Evolutionary conservation across 768 basidiomycete genomes (phyloP).

Genomic region (Trametes villosa): DNA sequence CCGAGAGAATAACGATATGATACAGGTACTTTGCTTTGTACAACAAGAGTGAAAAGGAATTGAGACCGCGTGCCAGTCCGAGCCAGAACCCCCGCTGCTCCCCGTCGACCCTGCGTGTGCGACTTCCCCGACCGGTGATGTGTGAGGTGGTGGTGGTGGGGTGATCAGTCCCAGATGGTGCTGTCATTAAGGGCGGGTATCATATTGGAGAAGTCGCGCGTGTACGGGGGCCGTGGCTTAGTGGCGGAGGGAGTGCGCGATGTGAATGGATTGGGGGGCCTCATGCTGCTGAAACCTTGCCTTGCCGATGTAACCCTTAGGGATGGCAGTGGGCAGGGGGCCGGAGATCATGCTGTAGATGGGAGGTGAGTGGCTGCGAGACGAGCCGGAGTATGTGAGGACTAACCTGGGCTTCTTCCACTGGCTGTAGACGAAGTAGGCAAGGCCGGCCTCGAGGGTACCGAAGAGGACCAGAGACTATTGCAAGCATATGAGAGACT

Average conservation of each 20-base stretch:
- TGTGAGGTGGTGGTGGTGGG: neutral
- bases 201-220: slow-evolving; percentile 16
- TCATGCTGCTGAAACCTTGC: slow-evolving; percentile 22
- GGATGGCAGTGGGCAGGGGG: slow-evolving; percentile 26
- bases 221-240: neutral
- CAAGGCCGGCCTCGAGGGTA: slow-evolving; percentile 28
- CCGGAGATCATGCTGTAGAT: slow-evolving; percentile 13
- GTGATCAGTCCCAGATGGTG: slow-evolving; percentile 22
- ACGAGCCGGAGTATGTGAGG: neutral
- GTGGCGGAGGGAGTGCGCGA: slow-evolving; percentile 16
- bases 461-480: slow-evolving; percentile 33
- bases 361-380: neutral
- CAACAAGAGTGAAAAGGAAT: slow-evolving; percentile 1
- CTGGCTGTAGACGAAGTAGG: slow-evolving; percentile 29
- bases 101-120: neutral
- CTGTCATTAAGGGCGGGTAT: slow-evolving; percentile 22
- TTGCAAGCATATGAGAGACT: neutral
- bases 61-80: neutral
- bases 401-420: slow-evolving; percentile 31
- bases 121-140: neutral
- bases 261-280: slow-evolving; percentile 13
- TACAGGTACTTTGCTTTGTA: slow-evolving; percentile 16
- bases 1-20: slow-evolving; percentile 8
- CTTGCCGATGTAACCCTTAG: slow-evolving; percentile 27
- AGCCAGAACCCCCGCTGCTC: neutral